These are phyloP conservation scores for Lachancea lanzarotensis DNA, from an alignment of 805 yeast species.

Conservation along the genomic window DNA sequence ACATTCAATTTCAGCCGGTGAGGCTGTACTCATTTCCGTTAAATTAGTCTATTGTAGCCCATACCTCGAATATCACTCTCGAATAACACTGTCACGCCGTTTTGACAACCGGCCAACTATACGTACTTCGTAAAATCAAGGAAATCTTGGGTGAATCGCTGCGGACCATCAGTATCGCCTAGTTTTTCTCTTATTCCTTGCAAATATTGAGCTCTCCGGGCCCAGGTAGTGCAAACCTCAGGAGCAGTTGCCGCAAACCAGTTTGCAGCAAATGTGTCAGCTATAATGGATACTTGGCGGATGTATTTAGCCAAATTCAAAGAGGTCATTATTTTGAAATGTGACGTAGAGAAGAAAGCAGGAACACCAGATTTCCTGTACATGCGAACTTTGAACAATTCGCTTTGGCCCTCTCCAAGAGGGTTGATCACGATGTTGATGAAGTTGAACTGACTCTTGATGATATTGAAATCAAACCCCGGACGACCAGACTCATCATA, in stretches of 20 bases:
- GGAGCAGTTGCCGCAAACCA: constrained; percentile 44
- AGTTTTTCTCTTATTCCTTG: constrained; percentile 1
- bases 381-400: constrained; percentile 54
- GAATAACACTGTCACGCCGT: too few species aligned
- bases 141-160: neutral
- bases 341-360: constrained; percentile 68
- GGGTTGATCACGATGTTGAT: constrained; percentile 75
- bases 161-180: neutral
- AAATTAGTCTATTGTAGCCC: too few species aligned
- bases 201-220: constrained; percentile 8
- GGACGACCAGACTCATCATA: constrained; percentile 68
- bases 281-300: constrained; percentile 57
- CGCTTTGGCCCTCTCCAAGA: constrained; percentile 26
- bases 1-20: too few species aligned
- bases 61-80: too few species aligned
- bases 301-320: constrained; percentile 55
- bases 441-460: constrained; percentile 76
- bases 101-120: neutral
- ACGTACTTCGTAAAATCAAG: neutral
- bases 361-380: constrained; percentile 66
- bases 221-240: constrained; percentile 20
- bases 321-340: constrained; percentile 61
- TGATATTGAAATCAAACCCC: constrained; percentile 57
- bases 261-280: constrained; percentile 65
- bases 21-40: too few species aligned